These are phyloP conservation scores for Telopea speciosissima DNA, from an alignment of 177 flowering plant genomes.

Conservation along the genomic window DNA sequence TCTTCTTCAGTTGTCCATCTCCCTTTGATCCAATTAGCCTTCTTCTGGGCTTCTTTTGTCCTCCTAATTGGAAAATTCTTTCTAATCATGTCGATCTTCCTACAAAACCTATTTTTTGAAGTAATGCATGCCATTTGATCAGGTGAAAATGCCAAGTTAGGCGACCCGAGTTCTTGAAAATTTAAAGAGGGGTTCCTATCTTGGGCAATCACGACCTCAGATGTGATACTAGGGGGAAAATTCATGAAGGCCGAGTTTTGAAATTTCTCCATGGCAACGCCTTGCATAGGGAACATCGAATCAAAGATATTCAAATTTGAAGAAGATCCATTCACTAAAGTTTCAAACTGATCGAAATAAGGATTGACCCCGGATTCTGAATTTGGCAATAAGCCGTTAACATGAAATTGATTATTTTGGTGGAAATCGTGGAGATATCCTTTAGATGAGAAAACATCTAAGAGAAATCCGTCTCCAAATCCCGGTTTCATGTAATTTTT, in stretches of 20 bases:
- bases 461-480: too few relatives aligned
- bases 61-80: conserved; percentile 15
- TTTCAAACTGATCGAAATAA: conserved; percentile 29
- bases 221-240: conserved; percentile 4
- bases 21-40: conserved; percentile 49
- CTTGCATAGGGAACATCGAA: conserved; percentile 29
- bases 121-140: conserved; percentile 47
- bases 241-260: conserved; percentile 20
- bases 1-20: conserved; percentile 93
- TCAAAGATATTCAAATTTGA: too few relatives aligned
- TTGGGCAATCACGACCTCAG: conserved; percentile 3
- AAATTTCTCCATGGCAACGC: conserved; percentile 24
- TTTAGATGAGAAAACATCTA: conserved; percentile 17
- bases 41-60: conserved; percentile 30
- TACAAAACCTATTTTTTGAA: conserved; percentile 23
- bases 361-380: conserved; percentile 20
- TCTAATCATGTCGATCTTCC: conserved; percentile 16
- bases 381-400: conserved; percentile 25
- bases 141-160: too few relatives aligned
- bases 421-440: conserved; percentile 30
- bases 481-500: conserved; percentile 30
- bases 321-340: too few relatives aligned
- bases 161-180: conserved; percentile 18
- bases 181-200: conserved; percentile 9
- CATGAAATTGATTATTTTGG: conserved; percentile 30